Percentiles rank a stretch among this genome's conserved stretches.
Conservation (phyloP, 257 asterid species). For the Marsdenia floribunda region DNA sequence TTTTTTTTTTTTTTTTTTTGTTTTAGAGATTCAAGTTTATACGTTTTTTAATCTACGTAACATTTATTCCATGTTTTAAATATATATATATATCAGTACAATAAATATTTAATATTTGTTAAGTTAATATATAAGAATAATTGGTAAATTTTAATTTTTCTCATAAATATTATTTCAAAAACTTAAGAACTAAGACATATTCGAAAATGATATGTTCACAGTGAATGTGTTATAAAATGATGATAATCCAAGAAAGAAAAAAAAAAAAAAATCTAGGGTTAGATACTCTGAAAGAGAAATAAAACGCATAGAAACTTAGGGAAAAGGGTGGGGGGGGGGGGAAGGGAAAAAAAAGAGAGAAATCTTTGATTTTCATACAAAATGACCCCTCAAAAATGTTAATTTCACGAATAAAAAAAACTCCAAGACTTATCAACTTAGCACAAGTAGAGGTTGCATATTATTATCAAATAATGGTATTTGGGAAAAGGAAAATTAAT, state of each 20-base stretch:
- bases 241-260: no score
- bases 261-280: not conserved
- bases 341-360: not conserved
- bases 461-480: slow-evolving; percentile 1
- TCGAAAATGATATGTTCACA: not conserved
- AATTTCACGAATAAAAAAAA: not conserved
- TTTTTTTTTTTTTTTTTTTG: no score
- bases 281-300: not conserved
- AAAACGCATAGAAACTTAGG: not conserved
- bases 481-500: not conserved
- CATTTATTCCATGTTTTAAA: no score
- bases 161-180: not conserved
- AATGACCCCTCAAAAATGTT: not conserved
- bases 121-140: not conserved
- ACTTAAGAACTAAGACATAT: not conserved
- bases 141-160: no score
- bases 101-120: no score
- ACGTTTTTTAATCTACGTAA: no score
- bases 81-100: no score
- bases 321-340: no score
- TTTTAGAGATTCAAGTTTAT: no score
- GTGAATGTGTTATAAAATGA: no score
- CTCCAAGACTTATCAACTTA: not conserved
- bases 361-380: slow-evolving; percentile 2
- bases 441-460: not conserved